These are phyloP conservation scores for Blastomyces percursus DNA, from an alignment of 2,329 filamentous ascomycete genomes.

Conservation along the genomic window DNA sequence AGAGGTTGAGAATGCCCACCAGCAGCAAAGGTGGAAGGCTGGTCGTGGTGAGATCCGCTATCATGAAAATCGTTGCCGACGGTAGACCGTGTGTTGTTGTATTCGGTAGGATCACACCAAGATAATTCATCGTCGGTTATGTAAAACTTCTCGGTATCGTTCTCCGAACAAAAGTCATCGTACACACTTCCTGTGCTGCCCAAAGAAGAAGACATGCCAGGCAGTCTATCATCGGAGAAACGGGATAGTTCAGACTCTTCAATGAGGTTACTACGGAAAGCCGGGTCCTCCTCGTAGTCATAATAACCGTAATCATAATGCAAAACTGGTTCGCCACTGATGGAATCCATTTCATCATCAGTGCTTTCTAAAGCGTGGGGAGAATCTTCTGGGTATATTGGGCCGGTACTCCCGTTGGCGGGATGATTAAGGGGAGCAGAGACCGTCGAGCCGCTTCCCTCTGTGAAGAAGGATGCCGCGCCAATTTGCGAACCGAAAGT, in stretches of 20 bases:
- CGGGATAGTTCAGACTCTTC: conserved; percentile 6
- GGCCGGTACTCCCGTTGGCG: neutral
- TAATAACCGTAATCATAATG: conserved; percentile 3
- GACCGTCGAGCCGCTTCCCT: too few species aligned
- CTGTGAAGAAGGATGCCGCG: neutral
- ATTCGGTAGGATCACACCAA: conserved; percentile 4
- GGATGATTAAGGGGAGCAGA: neutral
- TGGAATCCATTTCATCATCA: neutral
- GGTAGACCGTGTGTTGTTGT: neutral
- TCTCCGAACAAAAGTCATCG: conserved; percentile 6
- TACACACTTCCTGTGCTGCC: neutral
- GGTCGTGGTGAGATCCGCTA: neutral
- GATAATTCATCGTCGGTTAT: conserved; percentile 12
- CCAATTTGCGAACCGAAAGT: neutral
- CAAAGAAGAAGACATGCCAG: neutral
- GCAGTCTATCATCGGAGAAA: conserved; percentile 10
- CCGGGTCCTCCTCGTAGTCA: neutral
- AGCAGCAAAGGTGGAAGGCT: neutral
- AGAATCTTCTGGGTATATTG: neutral
- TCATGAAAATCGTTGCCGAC: neutral
- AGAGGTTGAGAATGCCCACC: neutral
- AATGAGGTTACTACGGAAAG: conserved; percentile 10
- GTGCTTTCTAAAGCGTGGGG: neutral
- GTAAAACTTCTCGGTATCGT: conserved; percentile 13
- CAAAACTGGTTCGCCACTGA: neutral